Conservation (phyloP, 2,329 filamentous ascomycete species). For the Colletotrichum caudatum region DNA sequence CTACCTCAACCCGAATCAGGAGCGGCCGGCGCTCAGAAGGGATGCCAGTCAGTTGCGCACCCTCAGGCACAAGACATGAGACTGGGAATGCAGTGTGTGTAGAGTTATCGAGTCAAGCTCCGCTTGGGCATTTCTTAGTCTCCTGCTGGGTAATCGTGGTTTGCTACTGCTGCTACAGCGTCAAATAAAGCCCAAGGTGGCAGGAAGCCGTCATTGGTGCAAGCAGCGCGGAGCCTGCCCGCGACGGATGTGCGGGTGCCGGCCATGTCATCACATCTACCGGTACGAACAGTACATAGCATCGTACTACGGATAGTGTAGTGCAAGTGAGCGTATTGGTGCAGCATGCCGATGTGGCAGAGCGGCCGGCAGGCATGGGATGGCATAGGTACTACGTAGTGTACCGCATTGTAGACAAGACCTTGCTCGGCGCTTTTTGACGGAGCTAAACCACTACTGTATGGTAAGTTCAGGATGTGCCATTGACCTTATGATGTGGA, state of each 20-base stretch:
- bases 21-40: constrained; percentile 17
- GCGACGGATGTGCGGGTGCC: not conserved
- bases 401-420: not conserved
- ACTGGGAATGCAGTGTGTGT: constrained; percentile 16
- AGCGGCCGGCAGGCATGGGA: constrained; percentile 16
- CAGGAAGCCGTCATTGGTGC: constrained; percentile 16
- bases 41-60: constrained; percentile 37
- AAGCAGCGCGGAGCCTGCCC: constrained; percentile 1
- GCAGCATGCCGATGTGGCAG: constrained; percentile 2
- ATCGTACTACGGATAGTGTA: constrained; percentile 21
- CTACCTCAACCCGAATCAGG: constrained; percentile 32
- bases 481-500: constrained; percentile 20
- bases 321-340: not conserved
- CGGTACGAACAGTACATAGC: not conserved
- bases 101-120: constrained; percentile 21
- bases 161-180: constrained; percentile 14
- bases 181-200: constrained; percentile 18
- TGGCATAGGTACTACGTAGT: constrained; percentile 7
- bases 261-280: constrained; percentile 14
- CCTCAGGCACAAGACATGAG: constrained; percentile 33
- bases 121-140: constrained; percentile 1
- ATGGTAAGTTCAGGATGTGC: constrained; percentile 4
- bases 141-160: not conserved
- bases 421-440: constrained; percentile 26
- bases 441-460: not conserved